Evolutionary conservation across 345 rosid genomes (phyloP), one percentile per base, ranked within the genome.

Genomic region (Rhodamnia rubescens): DNA sequence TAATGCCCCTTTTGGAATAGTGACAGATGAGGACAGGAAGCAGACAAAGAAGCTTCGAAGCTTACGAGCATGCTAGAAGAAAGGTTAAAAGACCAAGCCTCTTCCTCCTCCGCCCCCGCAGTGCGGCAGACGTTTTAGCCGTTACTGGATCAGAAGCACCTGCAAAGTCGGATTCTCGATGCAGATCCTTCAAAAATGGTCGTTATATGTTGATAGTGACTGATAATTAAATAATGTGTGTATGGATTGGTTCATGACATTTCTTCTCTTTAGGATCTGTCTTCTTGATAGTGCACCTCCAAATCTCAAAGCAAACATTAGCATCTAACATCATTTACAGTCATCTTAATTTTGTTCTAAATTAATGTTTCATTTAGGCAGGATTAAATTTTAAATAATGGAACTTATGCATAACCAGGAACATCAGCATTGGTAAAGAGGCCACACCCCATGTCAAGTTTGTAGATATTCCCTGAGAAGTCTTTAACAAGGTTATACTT

Each of bases 81-180:
- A 90, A 95, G 99, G 89, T 85, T 94, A 89, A 96, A 96, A 92
- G 92, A 88, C 90, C 89, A 93, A 89, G 85, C 99, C 99, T 54
- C 90, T 93, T 87, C 99, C 98, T 85, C 98, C 98, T n/a, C 99
- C 96, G 36, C 97, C 98, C 84, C 92, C 92, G 50, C 93, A 75
- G 87, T 89, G 55, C 93, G 44, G 90, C 85, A 74, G 94, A 93
- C 90, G 91, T 88, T 86, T 88, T 88, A 87, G 94, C 90, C 54
- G 92, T 86, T 87, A 53, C 88, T 85, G 87, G 83, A 83, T 83
- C 90, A 61, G 99, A 97, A 84, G 26, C 88, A 88, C 91, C 87
- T 42, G 88, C 92, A 85, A 94, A 92, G 89, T 84, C 93, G 69
- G 96, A 94, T 87, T 88, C 92, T 61, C n/a, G 94, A 92, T 89